Conservation (phyloP, 2,329 filamentous ascomycete genomes). For the Pyricularia grisea region DNA sequence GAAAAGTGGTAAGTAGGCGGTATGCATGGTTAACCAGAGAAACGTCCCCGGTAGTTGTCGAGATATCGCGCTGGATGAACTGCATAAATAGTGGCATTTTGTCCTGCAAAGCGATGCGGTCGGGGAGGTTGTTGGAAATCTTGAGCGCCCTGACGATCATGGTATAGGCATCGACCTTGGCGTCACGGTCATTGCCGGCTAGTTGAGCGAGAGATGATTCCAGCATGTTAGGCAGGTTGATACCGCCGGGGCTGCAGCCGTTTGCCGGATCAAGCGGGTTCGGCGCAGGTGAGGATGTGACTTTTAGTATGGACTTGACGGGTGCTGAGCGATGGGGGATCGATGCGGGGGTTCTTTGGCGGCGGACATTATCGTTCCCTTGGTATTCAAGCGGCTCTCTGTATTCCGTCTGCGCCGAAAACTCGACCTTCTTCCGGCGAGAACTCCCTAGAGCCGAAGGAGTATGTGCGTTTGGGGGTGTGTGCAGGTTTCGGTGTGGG, state of each 20-base stretch:
- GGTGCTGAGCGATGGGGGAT: slow-evolving; percentile 28
- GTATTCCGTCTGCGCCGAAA: slow-evolving; percentile 47
- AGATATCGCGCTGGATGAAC: slow-evolving; percentile 77
- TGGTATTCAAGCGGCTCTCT: slow-evolving; percentile 39
- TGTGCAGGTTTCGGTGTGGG: slow-evolving; percentile 32
- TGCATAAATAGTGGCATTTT: slow-evolving; percentile 72
- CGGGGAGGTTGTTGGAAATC: slow-evolving; percentile 73
- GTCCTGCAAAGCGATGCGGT: slow-evolving; percentile 59
- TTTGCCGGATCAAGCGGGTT: slow-evolving; percentile 33
- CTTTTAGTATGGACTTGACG: slow-evolving; percentile 70
- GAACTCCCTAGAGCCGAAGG: slow-evolving; percentile 34
- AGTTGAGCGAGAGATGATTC: slow-evolving; percentile 78
- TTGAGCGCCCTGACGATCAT: slow-evolving; percentile 68
- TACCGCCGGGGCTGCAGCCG: slow-evolving; percentile 31
- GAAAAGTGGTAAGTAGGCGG: slow-evolving; percentile 66
- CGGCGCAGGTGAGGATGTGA: slow-evolving; percentile 33
- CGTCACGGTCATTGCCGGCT: slow-evolving; percentile 60
- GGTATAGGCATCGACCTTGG: slow-evolving; percentile 77
- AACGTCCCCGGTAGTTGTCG: slow-evolving; percentile 51
- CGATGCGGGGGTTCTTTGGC: slow-evolving; percentile 29
- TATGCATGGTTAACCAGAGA: slow-evolving; percentile 70
- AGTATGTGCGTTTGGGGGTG: slow-evolving; percentile 40
- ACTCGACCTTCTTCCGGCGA: slow-evolving; percentile 45
- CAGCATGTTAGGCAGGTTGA: slow-evolving; percentile 68
- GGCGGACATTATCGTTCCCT: slow-evolving; percentile 26